Base-by-base conservation (phyloP, 2,329 filamentous ascomycete genomes). In the Verticillium albo-atrum region DNA sequence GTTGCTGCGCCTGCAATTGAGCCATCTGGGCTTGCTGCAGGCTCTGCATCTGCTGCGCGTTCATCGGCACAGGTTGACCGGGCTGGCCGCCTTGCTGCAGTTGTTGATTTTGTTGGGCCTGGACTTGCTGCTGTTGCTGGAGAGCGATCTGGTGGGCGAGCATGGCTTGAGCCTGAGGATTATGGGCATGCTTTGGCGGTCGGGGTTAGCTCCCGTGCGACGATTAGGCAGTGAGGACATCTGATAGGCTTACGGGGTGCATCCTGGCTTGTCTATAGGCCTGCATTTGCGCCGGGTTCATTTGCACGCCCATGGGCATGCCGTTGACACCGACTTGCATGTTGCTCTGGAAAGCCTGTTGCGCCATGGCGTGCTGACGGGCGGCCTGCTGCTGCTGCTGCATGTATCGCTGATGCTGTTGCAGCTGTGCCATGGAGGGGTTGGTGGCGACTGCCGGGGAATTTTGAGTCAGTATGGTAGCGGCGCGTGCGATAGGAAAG, bases 341-440 rank as follows among this genome's bases (percentile, higher is more conserved):
- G 54, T 80, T 79, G 54, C 72, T 78, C 57, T 80, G 79, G 59
- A 71, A 68, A 59, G 75, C 77, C 63, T 86, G 83, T 64, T 85
- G 82, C 17, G 77, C 76, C 74, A 86, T 77, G 61, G 85, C 71
- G 6, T 77, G 76, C 62, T 87, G 82, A 56, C 80, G 75, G 25
- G 74, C 73, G 59, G 81, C 76, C 59, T 78, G 75, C 59, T 82
- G 82, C 59, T 82, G 82, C 62, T 85, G 82, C 52, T 87, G 83
- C 47, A 85, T 76, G 4, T 82, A 74, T 59, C 85, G 80, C 62
- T 86, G 83, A 42, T 42, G 35, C 63, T 87, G 83, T 56, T 79
- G 79, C 61, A 84, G 66, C 56, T 79, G 76, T 59, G 76, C 68
- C 6, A 72, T 54, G 27, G 69, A 66, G 26, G 69, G 73, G 57